These are phyloP conservation scores for Puccinia horiana DNA, from an alignment of 1,284 basidiomycete species.

Conservation along the genomic window DNA sequence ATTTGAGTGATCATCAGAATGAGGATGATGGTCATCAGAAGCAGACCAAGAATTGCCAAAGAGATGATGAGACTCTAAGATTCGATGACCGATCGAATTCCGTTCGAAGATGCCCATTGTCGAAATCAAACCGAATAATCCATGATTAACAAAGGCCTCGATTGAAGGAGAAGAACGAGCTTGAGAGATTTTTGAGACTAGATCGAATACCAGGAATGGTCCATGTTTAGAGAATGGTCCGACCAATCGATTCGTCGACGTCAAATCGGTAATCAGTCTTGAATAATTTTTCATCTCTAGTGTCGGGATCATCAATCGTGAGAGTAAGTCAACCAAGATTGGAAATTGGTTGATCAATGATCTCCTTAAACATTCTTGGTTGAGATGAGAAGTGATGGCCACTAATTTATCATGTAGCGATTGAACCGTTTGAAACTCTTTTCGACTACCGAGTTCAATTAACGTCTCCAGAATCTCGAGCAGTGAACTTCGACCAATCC, in stretches of 20 bases:
- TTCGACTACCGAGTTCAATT: neutral
- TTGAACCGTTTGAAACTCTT: conserved; percentile 10
- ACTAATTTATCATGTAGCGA: conserved; percentile 14
- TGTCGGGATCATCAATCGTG: neutral
- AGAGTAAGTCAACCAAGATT: neutral
- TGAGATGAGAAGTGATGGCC: neutral
- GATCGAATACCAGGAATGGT: conserved; percentile 27
- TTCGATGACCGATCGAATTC: conserved; percentile 24
- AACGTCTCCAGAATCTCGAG: conserved; percentile 22
- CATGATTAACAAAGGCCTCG: conserved; percentile 1
- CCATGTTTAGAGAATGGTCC: conserved; percentile 35
- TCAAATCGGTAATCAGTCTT: conserved; percentile 18
- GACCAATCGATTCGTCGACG: conserved; percentile 20
- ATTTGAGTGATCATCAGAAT: conserved; percentile 3
- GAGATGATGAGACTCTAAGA: conserved; percentile 5
- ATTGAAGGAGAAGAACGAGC: conserved; percentile 1
- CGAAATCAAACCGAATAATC: conserved; percentile 24
- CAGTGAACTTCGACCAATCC: neutral
- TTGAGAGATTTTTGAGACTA: neutral
- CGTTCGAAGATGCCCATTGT: conserved; percentile 42
- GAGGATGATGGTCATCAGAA: neutral
- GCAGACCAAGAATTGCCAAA: neutral
- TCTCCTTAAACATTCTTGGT: conserved; percentile 11
- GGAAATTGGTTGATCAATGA: conserved; percentile 6
- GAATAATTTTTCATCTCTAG: conserved; percentile 23